phyloP scores from a whole-genome alignment of 495 filamentous ascomycete species.

The Lasiosphaeriaceae sp. region DNA sequence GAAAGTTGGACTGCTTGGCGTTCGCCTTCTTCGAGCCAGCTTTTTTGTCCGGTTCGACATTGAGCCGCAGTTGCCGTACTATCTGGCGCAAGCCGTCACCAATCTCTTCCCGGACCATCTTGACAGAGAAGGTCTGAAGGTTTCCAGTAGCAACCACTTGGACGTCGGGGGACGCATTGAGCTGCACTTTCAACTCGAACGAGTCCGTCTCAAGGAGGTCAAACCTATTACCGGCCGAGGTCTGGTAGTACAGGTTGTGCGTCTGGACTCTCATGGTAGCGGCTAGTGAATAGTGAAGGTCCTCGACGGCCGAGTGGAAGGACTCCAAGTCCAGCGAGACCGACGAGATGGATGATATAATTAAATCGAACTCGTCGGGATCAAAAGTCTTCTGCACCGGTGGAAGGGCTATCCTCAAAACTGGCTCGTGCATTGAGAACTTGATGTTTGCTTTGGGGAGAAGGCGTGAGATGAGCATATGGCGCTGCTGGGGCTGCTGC shows the following conservation, averaged over 20 bases:
- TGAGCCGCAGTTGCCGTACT: slow-evolving; percentile 65
- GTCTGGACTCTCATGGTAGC: slow-evolving; percentile 78
- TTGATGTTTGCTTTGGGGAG: slow-evolving; percentile 94
- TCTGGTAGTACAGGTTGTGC: slow-evolving; percentile 95
- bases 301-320: slow-evolving; percentile 80
- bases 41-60: slow-evolving; percentile 60
- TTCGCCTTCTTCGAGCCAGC: slow-evolving; percentile 44
- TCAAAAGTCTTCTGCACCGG: slow-evolving; percentile 58
- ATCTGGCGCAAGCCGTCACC: slow-evolving; percentile 89
- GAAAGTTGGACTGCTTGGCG: slow-evolving; percentile 54
- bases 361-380: slow-evolving; percentile 79
- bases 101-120: slow-evolving; percentile 87
- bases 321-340: slow-evolving; percentile 90
- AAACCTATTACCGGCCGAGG: slow-evolving; percentile 71
- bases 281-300: slow-evolving; percentile 79
- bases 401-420: slow-evolving; percentile 82
- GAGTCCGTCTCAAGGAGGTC: slow-evolving; percentile 81
- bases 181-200: slow-evolving; percentile 77
- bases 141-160: slow-evolving; percentile 75
- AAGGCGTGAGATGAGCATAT: slow-evolving; percentile 80
- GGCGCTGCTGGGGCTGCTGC: slow-evolving; percentile 37
- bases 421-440: slow-evolving; percentile 92
- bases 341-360: slow-evolving; percentile 90
- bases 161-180: slow-evolving; percentile 82
- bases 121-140: slow-evolving; percentile 80